These are phyloP conservation scores for Rhodomyrtus psidioides DNA, from an alignment of 441 rosid genomes.

Conservation along the genomic window DNA sequence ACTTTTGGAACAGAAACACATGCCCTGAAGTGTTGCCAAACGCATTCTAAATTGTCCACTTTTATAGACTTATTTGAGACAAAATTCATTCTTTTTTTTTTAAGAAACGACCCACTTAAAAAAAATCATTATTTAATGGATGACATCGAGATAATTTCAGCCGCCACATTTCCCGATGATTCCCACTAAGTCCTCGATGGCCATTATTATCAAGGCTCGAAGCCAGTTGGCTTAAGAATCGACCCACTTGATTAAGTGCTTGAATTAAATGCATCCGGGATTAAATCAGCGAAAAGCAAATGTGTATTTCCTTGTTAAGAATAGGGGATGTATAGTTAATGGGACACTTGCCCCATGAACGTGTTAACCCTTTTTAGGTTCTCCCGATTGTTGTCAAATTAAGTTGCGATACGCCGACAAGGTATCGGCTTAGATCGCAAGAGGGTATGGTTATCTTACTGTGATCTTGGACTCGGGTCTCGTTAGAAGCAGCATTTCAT, in stretches of 20 bases:
- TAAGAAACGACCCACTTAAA: too few species aligned
- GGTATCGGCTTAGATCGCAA: neutral
- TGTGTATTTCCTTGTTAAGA: too few species aligned
- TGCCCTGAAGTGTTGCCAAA: too few species aligned
- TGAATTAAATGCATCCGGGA: neutral
- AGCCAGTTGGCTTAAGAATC: neutral
- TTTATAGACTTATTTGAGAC: too few species aligned
- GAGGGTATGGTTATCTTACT: neutral
- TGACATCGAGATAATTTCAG: neutral
- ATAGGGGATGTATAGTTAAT: neutral
- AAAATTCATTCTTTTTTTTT: too few species aligned
- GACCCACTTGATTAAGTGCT: neutral
- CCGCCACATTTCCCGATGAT: neutral
- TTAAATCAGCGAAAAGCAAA: neutral
- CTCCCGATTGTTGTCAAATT: neutral
- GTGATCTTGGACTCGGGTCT: neutral
- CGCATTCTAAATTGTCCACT: too few species aligned
- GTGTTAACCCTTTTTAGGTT: neutral
- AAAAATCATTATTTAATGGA: neutral
- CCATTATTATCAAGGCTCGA: neutral
- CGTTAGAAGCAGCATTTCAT: rapidly evolving
- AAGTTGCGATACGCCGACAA: rapidly evolving
- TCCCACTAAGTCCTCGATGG: neutral
- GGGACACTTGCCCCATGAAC: neutral
- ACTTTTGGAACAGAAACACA: too few species aligned